Evolutionary conservation across 306 rosid genomes (phyloP).

Genomic region (Inga leiocalycina): DNA sequence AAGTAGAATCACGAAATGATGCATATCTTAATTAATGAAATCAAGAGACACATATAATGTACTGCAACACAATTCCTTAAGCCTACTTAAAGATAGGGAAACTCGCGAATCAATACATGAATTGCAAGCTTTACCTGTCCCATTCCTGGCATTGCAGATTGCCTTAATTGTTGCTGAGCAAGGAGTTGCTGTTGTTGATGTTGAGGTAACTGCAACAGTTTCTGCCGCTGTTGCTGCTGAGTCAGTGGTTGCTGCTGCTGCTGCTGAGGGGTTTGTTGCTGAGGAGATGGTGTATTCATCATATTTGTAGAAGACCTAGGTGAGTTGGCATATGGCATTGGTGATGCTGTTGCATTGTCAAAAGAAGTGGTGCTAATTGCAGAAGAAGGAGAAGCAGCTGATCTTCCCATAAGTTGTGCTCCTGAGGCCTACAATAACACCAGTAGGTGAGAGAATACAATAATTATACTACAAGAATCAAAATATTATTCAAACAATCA

Average conservation of each 20-base stretch:
- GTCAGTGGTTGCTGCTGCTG: conserved; percentile 55
- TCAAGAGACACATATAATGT: conserved; percentile 18
- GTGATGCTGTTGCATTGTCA: conserved; percentile 79
- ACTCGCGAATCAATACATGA: conserved; percentile 9
- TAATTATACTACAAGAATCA: conserved; percentile 9
- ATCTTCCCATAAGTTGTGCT: conserved; percentile 88
- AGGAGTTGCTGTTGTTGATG: conserved; percentile 82
- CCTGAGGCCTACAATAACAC: conserved; percentile 63
- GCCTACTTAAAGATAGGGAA: conserved; percentile 22
- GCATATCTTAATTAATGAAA: conserved; percentile 1
- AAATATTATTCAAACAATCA: conserved; percentile 25
- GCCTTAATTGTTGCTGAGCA: conserved; percentile 88
- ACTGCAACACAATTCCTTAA: conserved; percentile 17
- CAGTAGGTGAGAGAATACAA: conserved; percentile 22
- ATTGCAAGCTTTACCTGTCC: conserved; percentile 63
- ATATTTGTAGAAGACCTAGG: conserved; percentile 80
- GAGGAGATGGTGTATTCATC: conserved; percentile 97
- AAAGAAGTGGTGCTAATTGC: conserved; percentile 68
- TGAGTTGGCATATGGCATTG: conserved; percentile 91
- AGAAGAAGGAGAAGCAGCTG: conserved; percentile 90
- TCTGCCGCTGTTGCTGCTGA: conserved; percentile 70
- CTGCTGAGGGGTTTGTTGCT: conserved; percentile 75
- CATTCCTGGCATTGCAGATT: conserved; percentile 82
- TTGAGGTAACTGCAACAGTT: conserved; percentile 80
- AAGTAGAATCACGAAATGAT: background rate